These are phyloP conservation scores for Alternaria solani DNA, from an alignment of 2,329 filamentous ascomycete species.

Conservation along the genomic window DNA sequence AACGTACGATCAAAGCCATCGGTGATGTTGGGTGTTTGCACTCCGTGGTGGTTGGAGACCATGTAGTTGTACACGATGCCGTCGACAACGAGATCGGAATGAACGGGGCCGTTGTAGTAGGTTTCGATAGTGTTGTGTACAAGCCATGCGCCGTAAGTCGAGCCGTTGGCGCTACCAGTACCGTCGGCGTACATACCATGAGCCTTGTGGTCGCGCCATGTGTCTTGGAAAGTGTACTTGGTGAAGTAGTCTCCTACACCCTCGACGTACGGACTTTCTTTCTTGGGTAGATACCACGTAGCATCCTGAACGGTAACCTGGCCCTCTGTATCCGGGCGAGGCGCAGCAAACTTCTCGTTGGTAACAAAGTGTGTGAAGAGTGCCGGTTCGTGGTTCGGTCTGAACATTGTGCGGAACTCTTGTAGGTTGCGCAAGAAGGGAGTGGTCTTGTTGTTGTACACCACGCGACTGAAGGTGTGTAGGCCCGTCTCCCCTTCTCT, in stretches of 20 bases:
- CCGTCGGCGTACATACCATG: conserved; percentile 66
- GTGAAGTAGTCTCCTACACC: conserved; percentile 69
- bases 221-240: conserved; percentile 69
- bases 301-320: conserved; percentile 67
- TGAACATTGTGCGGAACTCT: conserved; percentile 68
- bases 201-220: conserved; percentile 65
- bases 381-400: conserved; percentile 60
- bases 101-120: conserved; percentile 68
- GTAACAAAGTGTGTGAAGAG: conserved; percentile 71
- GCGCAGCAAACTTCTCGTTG: conserved; percentile 62
- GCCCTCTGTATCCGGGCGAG: conserved; percentile 57
- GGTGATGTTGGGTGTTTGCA: conserved; percentile 69
- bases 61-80: conserved; percentile 71
- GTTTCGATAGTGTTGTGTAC: conserved; percentile 71
- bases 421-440: conserved; percentile 67
- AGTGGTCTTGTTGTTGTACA: conserved; percentile 65
- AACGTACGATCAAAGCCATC: conserved; percentile 71
- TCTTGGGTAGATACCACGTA: conserved; percentile 67
- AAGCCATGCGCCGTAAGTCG: conserved; percentile 67
- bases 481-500: conserved; percentile 69
- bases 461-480: conserved; percentile 67
- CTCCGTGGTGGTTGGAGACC: conserved; percentile 66
- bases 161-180: conserved; percentile 58
- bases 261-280: conserved; percentile 63
- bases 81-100: conserved; percentile 70